These are phyloP conservation scores for Aspergillus puulaauensis DNA, from an alignment of 2,329 filamentous ascomycete genomes.

Conservation along the genomic window DNA sequence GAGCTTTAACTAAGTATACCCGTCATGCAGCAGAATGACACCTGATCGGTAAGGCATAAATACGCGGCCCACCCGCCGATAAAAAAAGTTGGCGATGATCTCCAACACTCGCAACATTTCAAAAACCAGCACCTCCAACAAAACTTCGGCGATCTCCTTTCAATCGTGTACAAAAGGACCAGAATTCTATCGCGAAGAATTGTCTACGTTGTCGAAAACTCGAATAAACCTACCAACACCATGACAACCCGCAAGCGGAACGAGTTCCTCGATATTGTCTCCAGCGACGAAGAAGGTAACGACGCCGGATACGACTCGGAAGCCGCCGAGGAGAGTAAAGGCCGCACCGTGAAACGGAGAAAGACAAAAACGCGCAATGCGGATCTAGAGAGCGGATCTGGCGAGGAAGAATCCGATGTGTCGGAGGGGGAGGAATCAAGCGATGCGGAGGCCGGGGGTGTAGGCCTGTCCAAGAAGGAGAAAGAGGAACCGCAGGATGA, in stretches of 20 bases:
- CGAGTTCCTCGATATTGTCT: conserved; percentile 39
- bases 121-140: not conserved
- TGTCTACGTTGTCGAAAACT: not conserved
- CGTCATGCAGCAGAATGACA: too few species aligned
- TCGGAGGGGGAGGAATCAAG: conserved; percentile 13
- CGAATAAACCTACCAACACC: not conserved
- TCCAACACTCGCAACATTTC: not conserved
- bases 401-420: conserved; percentile 15
- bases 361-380: conserved; percentile 24
- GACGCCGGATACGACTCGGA: conserved; percentile 48
- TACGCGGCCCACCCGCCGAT: conserved; percentile 15
- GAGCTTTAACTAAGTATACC: not conserved
- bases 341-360: conserved; percentile 32
- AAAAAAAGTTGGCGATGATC: conserved; percentile 17
- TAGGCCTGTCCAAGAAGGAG: conserved; percentile 8
- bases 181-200: not conserved
- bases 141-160: not conserved
- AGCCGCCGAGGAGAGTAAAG: conserved; percentile 42
- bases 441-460: conserved; percentile 16
- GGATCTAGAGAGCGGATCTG: conserved; percentile 38
- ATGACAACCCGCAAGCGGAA: conserved; percentile 42
- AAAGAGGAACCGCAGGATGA: not conserved
- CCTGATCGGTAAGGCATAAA: not conserved
- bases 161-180: not conserved
- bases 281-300: conserved; percentile 39